phyloP scores from a whole-genome alignment of 1,284 basidiomycete species.

The Cutaneotrichosporon cyanovorans region DNA sequence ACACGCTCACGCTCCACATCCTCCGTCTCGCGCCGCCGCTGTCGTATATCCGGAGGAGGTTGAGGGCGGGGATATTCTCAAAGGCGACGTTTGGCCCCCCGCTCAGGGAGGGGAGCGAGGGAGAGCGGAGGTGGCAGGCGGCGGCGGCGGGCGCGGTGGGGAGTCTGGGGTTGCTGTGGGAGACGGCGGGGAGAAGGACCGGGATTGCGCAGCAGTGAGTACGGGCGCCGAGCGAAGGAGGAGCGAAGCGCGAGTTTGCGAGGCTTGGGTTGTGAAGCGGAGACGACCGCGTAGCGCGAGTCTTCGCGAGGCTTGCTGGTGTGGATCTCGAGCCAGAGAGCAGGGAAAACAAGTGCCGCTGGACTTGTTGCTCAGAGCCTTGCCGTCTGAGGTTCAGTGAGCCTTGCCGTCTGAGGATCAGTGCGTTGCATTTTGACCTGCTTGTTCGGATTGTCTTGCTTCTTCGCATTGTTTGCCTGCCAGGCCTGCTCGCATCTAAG shows the following conservation, averaged over 20 bases:
- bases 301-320: too few species aligned
- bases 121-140: conserved; percentile 69
- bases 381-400: too few species aligned
- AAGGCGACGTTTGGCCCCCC: conserved; percentile 40
- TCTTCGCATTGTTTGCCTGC: too few species aligned
- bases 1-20: conserved; percentile 74
- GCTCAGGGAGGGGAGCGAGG: conserved; percentile 52
- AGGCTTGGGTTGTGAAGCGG: too few species aligned
- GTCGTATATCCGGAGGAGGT: conserved; percentile 42
- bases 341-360: too few species aligned
- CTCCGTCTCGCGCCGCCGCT: conserved; percentile 68
- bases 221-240: neutral
- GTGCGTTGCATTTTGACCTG: too few species aligned
- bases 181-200: conserved; percentile 61
- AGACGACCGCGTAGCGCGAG: too few species aligned
- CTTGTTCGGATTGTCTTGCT: too few species aligned
- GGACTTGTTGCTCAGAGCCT: too few species aligned
- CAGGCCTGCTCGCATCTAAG: too few species aligned
- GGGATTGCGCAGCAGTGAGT: conserved; percentile 73
- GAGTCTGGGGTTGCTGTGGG: conserved; percentile 72
- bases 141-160: conserved; percentile 73
- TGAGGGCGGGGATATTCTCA: conserved; percentile 25
- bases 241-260: neutral
- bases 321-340: too few species aligned
- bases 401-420: too few species aligned